Base-by-base conservation (phyloP, 2,329 filamentous ascomycete genomes). In the Ophiocordyceps camponoti-floridani region DNA sequence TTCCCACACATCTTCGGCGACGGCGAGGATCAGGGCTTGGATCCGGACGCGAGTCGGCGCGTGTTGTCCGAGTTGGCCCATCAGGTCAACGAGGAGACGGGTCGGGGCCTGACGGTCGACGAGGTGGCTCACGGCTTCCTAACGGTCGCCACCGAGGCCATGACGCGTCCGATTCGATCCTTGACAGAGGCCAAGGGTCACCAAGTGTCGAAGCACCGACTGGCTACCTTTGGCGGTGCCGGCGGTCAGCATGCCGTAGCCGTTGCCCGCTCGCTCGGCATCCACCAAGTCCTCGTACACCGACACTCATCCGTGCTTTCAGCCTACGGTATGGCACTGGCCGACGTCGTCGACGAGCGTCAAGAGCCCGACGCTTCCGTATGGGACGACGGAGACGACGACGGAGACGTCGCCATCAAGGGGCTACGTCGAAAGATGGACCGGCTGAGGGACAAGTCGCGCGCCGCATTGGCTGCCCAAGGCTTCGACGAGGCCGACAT, bases 371-470 rank as follows among this genome's bases (percentile, higher is more conserved):
- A 56, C 0, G 55, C 59, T 4, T 54, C 60, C 0, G 55, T 52
- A 0, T 56, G 76, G 75, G 68, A 70, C 13, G 75, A 79, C 16
- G 58, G 69, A 12, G 69, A 70, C 31, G 68, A 70, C 13, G 75
- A 79, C 16, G 58, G 69, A 12, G 69, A 70, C 31, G 68, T 72
- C 1, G 73, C 75, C 0, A 68, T 79, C 5, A 61, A 72, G 8
- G 77, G 78, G 38, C 64, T 95, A 14, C 73, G 78, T 53, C 63
- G 62, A 26, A 91, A 88, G 62, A 84, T 95, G 72, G 70, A 77
- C 18, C 80, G 84, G 42, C 69, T 95, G 35, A 89, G 84, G 62
- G 69, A 74, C n/a, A 85, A 81, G 56, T 88, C 85, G 0, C 72
- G 68, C 0, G 64, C 68, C 16, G 75, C 77, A 0, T 65, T 95